Evolutionary conservation across 331 rosid genomes (phyloP).

Genomic region (Ulmus americana): DNA sequence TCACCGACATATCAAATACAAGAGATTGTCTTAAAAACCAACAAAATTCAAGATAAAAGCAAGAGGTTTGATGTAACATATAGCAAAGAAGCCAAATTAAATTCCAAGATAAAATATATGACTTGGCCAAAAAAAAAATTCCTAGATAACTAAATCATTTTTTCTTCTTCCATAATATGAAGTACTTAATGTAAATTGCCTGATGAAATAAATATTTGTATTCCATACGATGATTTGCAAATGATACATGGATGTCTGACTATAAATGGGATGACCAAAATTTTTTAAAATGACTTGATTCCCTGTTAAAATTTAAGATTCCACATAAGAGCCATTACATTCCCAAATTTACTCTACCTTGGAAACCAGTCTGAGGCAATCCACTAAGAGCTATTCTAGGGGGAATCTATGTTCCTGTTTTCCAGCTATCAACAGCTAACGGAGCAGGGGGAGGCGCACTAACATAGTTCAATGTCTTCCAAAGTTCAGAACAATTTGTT

Average conservation of each 20-base stretch:
- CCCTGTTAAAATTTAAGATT: too few species aligned
- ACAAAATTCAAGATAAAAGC: neutral
- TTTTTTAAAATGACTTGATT: too few species aligned
- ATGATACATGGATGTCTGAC: too few species aligned
- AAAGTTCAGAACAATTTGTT: constrained; percentile 47
- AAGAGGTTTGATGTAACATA: too few species aligned
- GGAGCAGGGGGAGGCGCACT: constrained; percentile 24
- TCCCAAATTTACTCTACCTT: constrained; percentile 26
- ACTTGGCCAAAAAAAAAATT: too few species aligned
- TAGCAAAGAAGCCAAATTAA: too few species aligned
- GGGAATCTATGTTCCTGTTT: constrained; percentile 22
- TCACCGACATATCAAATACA: constrained; percentile 24
- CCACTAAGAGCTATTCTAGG: constrained; percentile 22
- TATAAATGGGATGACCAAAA: too few species aligned
- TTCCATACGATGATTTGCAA: too few species aligned
- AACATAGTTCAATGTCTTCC: constrained; percentile 32
- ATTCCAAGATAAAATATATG: too few species aligned
- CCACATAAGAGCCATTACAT: neutral
- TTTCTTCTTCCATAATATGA: too few species aligned
- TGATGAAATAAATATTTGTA: neutral
- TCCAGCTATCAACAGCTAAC: constrained; percentile 14
- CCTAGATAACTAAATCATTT: too few species aligned
- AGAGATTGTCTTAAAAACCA: constrained; percentile 3
- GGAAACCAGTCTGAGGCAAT: constrained; percentile 16
- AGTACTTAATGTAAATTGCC: constrained; percentile 22